Conservation (phyloP, 805 yeast genomes). For the Blastobotrys mokoenaii region DNA sequence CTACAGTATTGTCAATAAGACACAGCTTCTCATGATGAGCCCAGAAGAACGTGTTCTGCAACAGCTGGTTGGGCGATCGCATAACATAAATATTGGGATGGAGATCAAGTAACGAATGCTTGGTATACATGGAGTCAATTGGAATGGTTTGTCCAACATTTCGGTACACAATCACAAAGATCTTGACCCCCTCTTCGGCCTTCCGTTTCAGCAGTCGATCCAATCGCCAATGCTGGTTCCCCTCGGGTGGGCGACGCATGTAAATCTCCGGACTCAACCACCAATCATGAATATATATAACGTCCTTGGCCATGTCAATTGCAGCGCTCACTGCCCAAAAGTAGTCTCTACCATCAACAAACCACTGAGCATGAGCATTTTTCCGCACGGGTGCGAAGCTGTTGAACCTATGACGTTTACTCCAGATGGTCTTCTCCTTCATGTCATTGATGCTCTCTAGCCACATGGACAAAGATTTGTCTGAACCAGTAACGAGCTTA, state of each 20-base stretch:
- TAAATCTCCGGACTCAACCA: slow-evolving; percentile 95
- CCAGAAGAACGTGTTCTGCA: slow-evolving; percentile 93
- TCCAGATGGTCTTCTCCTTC: slow-evolving; percentile 65
- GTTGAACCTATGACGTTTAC: slow-evolving; percentile 63
- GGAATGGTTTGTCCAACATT: slow-evolving; percentile 91
- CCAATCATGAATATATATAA: slow-evolving; percentile 95
- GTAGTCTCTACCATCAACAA: slow-evolving; percentile 94
- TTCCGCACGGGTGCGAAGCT: slow-evolving; percentile 90
- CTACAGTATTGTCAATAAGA: slow-evolving; percentile 77
- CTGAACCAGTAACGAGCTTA: slow-evolving; percentile 53
- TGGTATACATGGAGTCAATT: slow-evolving; percentile 89
- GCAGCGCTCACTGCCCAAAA: slow-evolving; percentile 96
- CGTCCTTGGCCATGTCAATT: slow-evolving; percentile 86
- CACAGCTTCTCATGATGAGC: slow-evolving; percentile 96
- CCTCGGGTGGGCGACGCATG: slow-evolving; percentile 87
- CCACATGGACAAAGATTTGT: slow-evolving; percentile 80
- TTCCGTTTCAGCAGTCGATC: slow-evolving; percentile 82
- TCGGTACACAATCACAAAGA: slow-evolving; percentile 83
- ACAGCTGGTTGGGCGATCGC: slow-evolving; percentile 90
- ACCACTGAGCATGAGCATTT: slow-evolving; percentile 88
- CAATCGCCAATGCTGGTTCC: slow-evolving; percentile 87
- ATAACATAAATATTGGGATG: slow-evolving; percentile 83
- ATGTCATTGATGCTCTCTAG: slow-evolving; percentile 60
- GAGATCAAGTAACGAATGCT: slow-evolving; percentile 79
- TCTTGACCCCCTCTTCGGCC: slow-evolving; percentile 92